Conservation (phyloP, 2,329 filamentous ascomycete genomes). For the Pestalotiopsis sp. region DNA sequence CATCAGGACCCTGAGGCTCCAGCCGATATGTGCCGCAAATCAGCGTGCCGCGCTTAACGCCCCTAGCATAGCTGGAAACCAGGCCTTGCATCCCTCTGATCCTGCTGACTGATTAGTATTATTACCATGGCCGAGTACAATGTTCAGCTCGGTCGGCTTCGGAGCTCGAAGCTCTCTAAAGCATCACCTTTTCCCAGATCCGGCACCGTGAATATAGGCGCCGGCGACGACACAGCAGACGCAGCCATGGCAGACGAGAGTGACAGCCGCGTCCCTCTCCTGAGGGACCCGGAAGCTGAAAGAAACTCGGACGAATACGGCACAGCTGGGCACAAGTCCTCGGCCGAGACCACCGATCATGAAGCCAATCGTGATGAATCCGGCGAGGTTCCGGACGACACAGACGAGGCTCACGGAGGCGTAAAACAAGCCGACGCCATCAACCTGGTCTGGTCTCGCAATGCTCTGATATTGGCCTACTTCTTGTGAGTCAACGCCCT, state of each 20-base stretch:
- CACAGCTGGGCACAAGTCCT: constrained; percentile 26
- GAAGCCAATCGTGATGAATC: constrained; percentile 10
- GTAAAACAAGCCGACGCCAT: constrained; percentile 42
- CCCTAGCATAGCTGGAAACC: background rate
- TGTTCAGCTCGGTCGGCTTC: constrained; percentile 2
- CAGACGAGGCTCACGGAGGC: constrained; percentile 28
- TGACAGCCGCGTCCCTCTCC: constrained; percentile 11
- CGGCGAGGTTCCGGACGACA: constrained; percentile 14
- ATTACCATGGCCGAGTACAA: constrained; percentile 7
- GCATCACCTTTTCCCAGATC: background rate
- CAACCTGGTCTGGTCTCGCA: constrained; percentile 41
- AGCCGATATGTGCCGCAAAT: constrained; percentile 7
- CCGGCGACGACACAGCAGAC: background rate
- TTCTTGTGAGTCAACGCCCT: constrained; percentile 30
- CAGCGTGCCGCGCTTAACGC: constrained; percentile 9
- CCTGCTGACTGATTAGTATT: background rate
- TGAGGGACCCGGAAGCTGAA: background rate
- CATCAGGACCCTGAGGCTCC: constrained; percentile 3
- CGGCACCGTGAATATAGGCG: background rate
- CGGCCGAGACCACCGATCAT: constrained; percentile 17
- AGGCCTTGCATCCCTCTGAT: background rate
- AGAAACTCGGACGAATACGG: constrained; percentile 23
- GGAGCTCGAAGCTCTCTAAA: background rate
- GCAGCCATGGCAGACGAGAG: background rate
- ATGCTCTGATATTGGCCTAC: constrained; percentile 40